Evolutionary conservation across 2,329 filamentous ascomycete species (phyloP).

Genomic region (Hypomyces rosellus): DNA sequence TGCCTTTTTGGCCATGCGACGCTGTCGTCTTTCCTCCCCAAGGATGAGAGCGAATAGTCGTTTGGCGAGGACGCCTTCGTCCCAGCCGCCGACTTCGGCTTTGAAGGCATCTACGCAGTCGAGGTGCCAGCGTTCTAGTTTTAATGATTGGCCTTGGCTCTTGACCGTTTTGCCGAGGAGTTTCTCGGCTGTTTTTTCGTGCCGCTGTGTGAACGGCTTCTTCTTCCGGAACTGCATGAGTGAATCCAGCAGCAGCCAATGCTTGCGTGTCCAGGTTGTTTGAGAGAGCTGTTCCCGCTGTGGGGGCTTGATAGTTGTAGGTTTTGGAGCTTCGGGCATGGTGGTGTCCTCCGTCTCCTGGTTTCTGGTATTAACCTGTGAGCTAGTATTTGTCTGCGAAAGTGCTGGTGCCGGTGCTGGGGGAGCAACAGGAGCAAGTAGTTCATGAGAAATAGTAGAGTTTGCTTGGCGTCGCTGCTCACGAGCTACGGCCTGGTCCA

Average conservation of each 20-base stretch:
- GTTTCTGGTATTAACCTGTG: constrained; percentile 24
- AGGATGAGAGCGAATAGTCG: constrained; percentile 47
- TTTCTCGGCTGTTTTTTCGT: constrained; percentile 23
- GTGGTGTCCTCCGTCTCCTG: constrained; percentile 20
- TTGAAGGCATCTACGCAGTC: constrained; percentile 52
- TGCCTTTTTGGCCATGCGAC: constrained; percentile 11
- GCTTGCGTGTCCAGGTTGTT: constrained; percentile 41
- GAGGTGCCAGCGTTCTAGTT: constrained; percentile 50
- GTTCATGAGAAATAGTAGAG: constrained; percentile 11
- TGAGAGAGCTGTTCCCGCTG: constrained; percentile 29
- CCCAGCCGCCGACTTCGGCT: constrained; percentile 43
- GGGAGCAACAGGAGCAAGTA: constrained; percentile 1
- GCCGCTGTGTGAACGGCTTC: constrained; percentile 29
- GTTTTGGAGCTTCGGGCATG: constrained; percentile 21
- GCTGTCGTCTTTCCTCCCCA: constrained; percentile 36
- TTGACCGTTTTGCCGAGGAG: constrained; percentile 44
- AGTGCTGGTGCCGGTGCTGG: constrained; percentile 11
- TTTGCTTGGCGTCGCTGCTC: constrained; percentile 25
- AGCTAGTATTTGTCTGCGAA: constrained; percentile 19
- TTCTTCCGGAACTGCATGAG: constrained; percentile 43
- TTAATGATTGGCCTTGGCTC: constrained; percentile 40
- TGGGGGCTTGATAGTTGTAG: background rate
- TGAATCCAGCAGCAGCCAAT: constrained; percentile 49
- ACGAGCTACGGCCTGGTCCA: constrained; percentile 33
- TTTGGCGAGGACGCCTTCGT: constrained; percentile 42